These are phyloP conservation scores for Termitomyces sp. DNA, from an alignment of 768 basidiomycete species.

Conservation along the genomic window DNA sequence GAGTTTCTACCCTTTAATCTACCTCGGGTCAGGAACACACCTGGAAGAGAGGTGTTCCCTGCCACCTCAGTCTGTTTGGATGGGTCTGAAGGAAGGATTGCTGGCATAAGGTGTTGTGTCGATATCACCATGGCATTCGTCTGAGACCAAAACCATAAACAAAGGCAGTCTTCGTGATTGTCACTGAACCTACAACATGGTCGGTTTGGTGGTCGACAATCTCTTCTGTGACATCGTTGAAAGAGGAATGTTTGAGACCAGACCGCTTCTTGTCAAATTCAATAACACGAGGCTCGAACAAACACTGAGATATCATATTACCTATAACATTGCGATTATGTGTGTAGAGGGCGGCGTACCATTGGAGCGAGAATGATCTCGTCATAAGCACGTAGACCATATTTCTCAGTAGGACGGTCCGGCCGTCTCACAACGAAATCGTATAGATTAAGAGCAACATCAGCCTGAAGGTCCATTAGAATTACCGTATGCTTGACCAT, in stretches of 20 bases:
- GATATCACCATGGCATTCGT: conserved; percentile 91
- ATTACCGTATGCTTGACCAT: background rate
- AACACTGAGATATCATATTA: conserved; percentile 49
- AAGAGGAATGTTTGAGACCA: conserved; percentile 43
- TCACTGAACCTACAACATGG: conserved; percentile 39
- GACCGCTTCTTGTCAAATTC: conserved; percentile 79
- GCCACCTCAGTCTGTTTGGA: conserved; percentile 14
- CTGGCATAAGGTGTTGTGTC: conserved; percentile 72
- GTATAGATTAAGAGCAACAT: conserved; percentile 86
- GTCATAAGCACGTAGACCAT: conserved; percentile 87
- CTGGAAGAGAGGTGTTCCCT: conserved; percentile 11
- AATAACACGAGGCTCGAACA: conserved; percentile 92
- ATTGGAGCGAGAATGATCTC: conserved; percentile 94
- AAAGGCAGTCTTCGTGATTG: conserved; percentile 6
- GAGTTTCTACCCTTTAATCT: background rate
- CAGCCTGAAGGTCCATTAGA: conserved; percentile 47
- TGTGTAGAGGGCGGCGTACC: conserved; percentile 40
- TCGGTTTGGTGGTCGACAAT: conserved; percentile 56
- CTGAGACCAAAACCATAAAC: conserved; percentile 33
- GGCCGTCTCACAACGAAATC: conserved; percentile 86
- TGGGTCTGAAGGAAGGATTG: conserved; percentile 22
- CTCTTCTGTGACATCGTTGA: conserved; percentile 70
- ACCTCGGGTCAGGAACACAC: conserved; percentile 1
- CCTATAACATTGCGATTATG: background rate
- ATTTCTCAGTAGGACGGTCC: conserved; percentile 77